Evolutionary conservation across 1,284 basidiomycete genomes (phyloP), one percentile per base, ranked within the genome.

Genomic region (Marasmius oreades): DNA sequence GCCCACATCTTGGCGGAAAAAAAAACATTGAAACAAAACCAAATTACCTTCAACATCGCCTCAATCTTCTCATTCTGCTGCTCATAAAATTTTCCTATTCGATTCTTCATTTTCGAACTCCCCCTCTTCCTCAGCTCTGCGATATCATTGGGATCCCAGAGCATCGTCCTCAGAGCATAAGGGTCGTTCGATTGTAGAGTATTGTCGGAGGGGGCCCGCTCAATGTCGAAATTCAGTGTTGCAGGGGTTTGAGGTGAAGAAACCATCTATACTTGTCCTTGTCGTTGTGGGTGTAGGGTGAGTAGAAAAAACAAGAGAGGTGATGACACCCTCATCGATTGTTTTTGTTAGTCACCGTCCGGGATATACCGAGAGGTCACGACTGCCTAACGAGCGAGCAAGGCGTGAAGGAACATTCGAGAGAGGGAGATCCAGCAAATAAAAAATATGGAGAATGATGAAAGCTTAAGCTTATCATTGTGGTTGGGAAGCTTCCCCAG

Each of bases 21-120:
- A 20, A 10, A 28, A 45, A 20, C 1, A 12, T 12, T 16, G 14
- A 34, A 2, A 18, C 39, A n/a, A 10, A 10, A 10, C 28, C 10
- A 31, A 4, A 31, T 10, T 22, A 53, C 52, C 52, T 53, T 53
- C 37, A 53, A 42, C 37, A 53, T 33, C 14, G 44, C 42, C 26
- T 53, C 52, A 33, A 53, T 53, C 42, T 53, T 53, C 23, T 53
- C 52, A 18, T 53, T 53, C 43, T 53, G 52, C 37, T 53, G 39
- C 44, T 53, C 52, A 20, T 53, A 53, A 20, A 53, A 53, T 10
- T 53, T 24, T 26, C 52, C 52, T 11, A 53, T 31, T 10, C 43
- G 24, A 16, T 45, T 43, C 31, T 53, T 26, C n/a, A 45, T 53
- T 16, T 31, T 44, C 18, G n/a, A 31, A 20, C 18, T 46, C 16